A percentile compares a stretch with the other conserved stretches of the same genome.
These are phyloP conservation scores for Aspergillus jensenii DNA, from an alignment of 2,329 filamentous ascomycete species.

Conservation along the genomic window DNA sequence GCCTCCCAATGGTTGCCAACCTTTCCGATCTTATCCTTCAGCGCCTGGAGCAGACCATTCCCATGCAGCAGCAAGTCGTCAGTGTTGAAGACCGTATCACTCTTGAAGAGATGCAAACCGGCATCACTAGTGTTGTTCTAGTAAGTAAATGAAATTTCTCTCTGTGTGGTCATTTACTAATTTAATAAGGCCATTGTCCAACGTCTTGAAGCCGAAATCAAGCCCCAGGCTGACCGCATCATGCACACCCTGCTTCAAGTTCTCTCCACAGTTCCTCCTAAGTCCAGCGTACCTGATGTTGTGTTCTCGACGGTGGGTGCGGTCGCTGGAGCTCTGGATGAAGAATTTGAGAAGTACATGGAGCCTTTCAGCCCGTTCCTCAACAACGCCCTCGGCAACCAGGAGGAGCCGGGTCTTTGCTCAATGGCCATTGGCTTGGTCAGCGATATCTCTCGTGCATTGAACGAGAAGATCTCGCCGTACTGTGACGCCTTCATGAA, in stretches of 20 bases:
- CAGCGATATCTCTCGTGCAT: conserved; percentile 89
- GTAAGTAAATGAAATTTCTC: conserved; percentile 26
- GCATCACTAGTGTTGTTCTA: conserved; percentile 85
- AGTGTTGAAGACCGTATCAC: conserved; percentile 96
- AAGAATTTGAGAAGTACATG: conserved; percentile 97
- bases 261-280: conserved; percentile 71
- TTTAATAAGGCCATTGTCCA: conserved; percentile 70
- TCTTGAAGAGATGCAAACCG: conserved; percentile 96
- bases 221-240: conserved; percentile 86
- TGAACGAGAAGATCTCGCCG: conserved; percentile 86
- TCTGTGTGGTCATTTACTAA: conserved; percentile 11
- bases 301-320: conserved; percentile 89
- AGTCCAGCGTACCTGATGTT: conserved; percentile 92
- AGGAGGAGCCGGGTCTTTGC: conserved; percentile 91
- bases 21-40: conserved; percentile 87
- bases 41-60: conserved; percentile 84
- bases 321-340: conserved; percentile 87
- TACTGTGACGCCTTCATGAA: conserved; percentile 99
- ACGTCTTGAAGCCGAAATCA: conserved; percentile 86
- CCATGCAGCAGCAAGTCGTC: conserved; percentile 88
- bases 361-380: conserved; percentile 89
- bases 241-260: conserved; percentile 87
- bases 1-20: conserved; percentile 73
- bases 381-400: conserved; percentile 90
- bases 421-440: conserved; percentile 97